Conservation (phyloP, 129 eudicot species). For the Calendula officinalis region DNA sequence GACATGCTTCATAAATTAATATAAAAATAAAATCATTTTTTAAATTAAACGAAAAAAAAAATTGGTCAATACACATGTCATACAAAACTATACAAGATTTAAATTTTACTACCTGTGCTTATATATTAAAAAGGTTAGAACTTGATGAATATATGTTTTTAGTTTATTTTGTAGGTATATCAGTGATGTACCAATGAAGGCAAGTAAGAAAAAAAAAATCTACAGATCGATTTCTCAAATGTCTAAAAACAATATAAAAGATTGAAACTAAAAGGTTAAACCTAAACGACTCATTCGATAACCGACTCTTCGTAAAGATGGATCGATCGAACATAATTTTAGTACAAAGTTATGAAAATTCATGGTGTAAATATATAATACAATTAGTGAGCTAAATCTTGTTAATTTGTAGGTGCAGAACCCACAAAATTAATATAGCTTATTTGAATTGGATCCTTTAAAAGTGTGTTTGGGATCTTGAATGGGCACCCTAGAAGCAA, state of each 20-base stretch:
- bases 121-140: too few species aligned
- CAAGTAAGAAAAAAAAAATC: not conserved
- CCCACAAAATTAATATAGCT: not conserved
- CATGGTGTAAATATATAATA: not conserved
- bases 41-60: not conserved
- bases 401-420: slow-evolving; percentile 4
- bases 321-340: not conserved
- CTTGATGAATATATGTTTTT: too few species aligned
- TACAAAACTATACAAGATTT: too few species aligned
- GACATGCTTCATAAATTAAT: slow-evolving; percentile 18
- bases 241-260: not conserved
- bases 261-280: slow-evolving; percentile 1
- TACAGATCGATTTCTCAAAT: not conserved
- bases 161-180: too few species aligned
- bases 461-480: slow-evolving; percentile 15
- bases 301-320: not conserved
- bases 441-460: not conserved
- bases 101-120: too few species aligned
- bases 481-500: not conserved
- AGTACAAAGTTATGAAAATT: not conserved
- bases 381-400: not conserved
- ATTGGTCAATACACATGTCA: too few species aligned
- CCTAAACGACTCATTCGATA: not conserved
- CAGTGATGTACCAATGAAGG: not conserved
- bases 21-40: not conserved